Conservation (phyloP, 345 rosid genomes). For the Eucalyptus lansdowneana region DNA sequence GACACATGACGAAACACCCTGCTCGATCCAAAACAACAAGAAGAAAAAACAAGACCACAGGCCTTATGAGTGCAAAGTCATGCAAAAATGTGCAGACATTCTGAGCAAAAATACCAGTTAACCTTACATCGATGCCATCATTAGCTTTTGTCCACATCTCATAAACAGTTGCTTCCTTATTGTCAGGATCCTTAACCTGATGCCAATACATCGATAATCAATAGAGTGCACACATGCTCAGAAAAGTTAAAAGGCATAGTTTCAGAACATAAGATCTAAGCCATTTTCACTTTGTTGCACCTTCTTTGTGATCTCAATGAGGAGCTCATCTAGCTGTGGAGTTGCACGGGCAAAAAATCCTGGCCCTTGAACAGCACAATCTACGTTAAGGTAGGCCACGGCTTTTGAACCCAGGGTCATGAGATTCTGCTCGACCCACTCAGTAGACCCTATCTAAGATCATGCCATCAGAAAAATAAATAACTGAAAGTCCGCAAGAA, state of each 20-base stretch:
- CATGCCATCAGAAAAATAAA: background rate
- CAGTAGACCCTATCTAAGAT: constrained; percentile 76
- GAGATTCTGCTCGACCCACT: constrained; percentile 94
- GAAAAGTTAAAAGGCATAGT: background rate
- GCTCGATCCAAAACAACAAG: background rate
- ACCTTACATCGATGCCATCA: constrained; percentile 24
- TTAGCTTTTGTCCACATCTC: constrained; percentile 48
- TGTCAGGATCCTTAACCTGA: constrained; percentile 83
- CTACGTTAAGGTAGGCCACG: constrained; percentile 90
- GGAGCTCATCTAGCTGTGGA: constrained; percentile 79
- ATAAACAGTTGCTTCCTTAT: constrained; percentile 35
- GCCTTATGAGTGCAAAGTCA: background rate
- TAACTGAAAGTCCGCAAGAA: background rate
- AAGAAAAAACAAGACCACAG: background rate
- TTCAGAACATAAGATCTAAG: background rate
- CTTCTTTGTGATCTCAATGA: constrained; percentile 59
- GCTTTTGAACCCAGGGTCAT: constrained; percentile 74
- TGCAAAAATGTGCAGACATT: background rate
- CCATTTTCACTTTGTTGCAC: constrained; percentile 11
- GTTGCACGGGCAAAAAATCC: constrained; percentile 81
- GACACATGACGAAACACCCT: background rate
- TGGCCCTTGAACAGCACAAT: constrained; percentile 97
- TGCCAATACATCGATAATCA: background rate
- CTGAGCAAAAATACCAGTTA: background rate
- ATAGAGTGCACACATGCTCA: background rate